Evolutionary conservation across 192 early-diverging fungal species (phyloP).

Genomic region (Backusella tuberculispora): DNA sequence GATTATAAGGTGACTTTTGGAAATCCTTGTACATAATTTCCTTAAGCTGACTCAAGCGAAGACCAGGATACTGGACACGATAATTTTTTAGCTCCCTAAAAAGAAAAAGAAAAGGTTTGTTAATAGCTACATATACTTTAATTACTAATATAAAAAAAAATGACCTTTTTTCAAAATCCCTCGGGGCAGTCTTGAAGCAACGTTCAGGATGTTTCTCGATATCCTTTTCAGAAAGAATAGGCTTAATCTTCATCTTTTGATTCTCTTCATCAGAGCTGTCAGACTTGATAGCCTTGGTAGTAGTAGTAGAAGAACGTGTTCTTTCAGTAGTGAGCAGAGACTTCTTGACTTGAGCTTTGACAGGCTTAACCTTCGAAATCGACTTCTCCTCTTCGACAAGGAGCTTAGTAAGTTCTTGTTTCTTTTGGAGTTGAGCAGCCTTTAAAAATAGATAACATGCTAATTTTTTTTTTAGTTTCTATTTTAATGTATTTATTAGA

Average conservation of each 20-base stretch:
- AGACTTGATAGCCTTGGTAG: not conserved
- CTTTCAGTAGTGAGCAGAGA: slow-evolving; percentile 24
- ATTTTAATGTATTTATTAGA: not conserved
- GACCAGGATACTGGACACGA: slow-evolving; percentile 77
- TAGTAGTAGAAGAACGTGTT: not conserved
- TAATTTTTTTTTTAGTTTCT: not conserved
- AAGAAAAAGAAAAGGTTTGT: slow-evolving; percentile 1
- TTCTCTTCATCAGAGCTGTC: slow-evolving; percentile 47
- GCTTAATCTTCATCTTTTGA: slow-evolving; percentile 49
- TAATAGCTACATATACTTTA: not conserved
- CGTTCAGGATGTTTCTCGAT: slow-evolving; percentile 91
- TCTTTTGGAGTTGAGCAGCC: slow-evolving; percentile 54
- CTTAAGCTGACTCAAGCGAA: slow-evolving; percentile 78
- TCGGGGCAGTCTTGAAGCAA: slow-evolving; percentile 74
- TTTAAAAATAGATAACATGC: slow-evolving; percentile 24
- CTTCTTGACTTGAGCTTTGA: slow-evolving; percentile 63
- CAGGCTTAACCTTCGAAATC: slow-evolving; percentile 46
- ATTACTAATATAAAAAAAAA: not conserved
- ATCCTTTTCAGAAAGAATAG: slow-evolving; percentile 46
- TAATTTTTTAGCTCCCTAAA: slow-evolving; percentile 65
- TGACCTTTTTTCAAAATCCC: slow-evolving; percentile 61
- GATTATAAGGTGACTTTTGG: slow-evolving; percentile 76
- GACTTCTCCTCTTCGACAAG: slow-evolving; percentile 61
- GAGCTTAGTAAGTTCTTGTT: slow-evolving; percentile 43
- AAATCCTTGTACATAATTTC: slow-evolving; percentile 84